Evolutionary conservation across 306 rosid species (phyloP).

Genomic region (Abrus pulchellus): DNA sequence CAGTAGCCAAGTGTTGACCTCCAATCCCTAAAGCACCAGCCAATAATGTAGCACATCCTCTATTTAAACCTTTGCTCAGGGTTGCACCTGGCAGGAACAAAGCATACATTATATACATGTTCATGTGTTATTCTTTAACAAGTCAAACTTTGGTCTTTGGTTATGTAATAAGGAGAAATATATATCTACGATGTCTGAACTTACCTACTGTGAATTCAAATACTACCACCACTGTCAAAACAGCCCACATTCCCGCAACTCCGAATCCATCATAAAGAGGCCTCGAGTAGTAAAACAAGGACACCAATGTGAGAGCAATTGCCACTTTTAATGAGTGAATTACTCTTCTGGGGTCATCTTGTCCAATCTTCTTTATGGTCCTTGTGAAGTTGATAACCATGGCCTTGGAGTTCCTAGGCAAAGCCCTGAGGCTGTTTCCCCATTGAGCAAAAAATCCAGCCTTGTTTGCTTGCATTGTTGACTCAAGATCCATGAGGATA

Average conservation of each 20-base stretch:
- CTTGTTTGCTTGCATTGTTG: constrained; percentile 48
- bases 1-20: constrained; percentile 70
- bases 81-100: constrained; percentile 75
- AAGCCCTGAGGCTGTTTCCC: constrained; percentile 47
- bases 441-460: constrained; percentile 29
- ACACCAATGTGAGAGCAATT: constrained; percentile 85
- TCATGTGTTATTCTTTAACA: neutral
- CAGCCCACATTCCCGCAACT: constrained; percentile 92
- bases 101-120: neutral
- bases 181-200: constrained; percentile 15
- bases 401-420: constrained; percentile 53
- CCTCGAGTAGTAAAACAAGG: constrained; percentile 75
- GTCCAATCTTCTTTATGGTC: constrained; percentile 66
- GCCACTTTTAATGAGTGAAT: constrained; percentile 93
- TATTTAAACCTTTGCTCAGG: constrained; percentile 76
- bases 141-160: neutral
- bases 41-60: constrained; percentile 79
- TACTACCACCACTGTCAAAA: constrained; percentile 85
- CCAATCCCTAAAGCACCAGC: constrained; percentile 93
- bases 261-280: constrained; percentile 88
- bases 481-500: constrained; percentile 65
- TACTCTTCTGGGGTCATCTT: constrained; percentile 90
- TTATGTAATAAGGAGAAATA: neutral
- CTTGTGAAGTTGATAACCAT: constrained; percentile 52
- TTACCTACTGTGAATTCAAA: constrained; percentile 91